Evolutionary conservation across 352 stramenopile species (phyloP), one percentile per base, ranked within the genome.

Genomic region (Globisporangium paddicum): DNA sequence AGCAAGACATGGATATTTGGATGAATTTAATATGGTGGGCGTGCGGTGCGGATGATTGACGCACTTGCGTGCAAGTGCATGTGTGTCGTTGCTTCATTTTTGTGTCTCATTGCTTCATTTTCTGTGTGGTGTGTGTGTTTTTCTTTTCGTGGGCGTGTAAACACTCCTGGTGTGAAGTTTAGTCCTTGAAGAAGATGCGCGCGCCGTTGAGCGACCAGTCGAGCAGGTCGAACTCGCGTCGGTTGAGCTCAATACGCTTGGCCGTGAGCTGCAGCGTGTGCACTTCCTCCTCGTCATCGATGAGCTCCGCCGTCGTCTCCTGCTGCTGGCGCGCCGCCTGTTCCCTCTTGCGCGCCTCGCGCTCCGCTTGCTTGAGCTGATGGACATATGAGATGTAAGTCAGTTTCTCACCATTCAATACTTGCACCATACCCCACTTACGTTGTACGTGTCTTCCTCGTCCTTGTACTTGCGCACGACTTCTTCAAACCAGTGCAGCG

Each of bases 131-230:
- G 30, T 23, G 19, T 40, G 11, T 30, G 9, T 30, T 28, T 40
- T 48, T 34, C 14, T 35, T 19, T 42, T 42, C 37, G 13, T 32
- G 28, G 3, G 28, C 28, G 6, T 32, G 28, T 47, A n/a, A 18
- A 51, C 45, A 50, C 2, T 16, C n/a, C 26, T n/a, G 19, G 19
- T 32, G 25, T 14, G n/a, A 38, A 19, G 1, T 47, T 40, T 80
- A 94, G 51, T 95, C 86, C 55, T 95, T 95, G 74, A 97, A 97
- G 64, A 97, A 97, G 67, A 97, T 96, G 16, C 84, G 80, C 19
- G 89, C 87, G 48, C 89, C 89, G 55, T 93, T 95, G 60, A 97
- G 81, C 57, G 87, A 95, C 84, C 88, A 96, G 58, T 94, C 90
- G 10, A 97, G 81, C 62, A 96, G 63, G 58, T 96, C 85, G 55